phyloP scores from a whole-genome alignment of 208 protist genomes.

The Acanthamoeba polyphaga region DNA sequence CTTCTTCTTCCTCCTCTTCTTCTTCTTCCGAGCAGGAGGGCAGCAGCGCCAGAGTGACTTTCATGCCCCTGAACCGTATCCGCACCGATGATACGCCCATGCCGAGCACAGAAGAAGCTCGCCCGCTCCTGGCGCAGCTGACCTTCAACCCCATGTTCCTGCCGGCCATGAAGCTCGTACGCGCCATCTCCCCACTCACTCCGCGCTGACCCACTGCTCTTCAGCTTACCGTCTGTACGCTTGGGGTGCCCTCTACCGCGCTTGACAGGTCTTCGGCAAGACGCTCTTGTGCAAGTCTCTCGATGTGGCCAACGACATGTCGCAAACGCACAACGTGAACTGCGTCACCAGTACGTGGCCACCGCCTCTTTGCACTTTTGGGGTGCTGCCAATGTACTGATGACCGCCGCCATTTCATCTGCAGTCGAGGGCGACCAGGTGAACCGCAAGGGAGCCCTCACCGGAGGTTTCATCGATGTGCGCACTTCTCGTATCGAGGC shows the following conservation, averaged over 20 bases:
- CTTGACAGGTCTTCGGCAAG: conserved; percentile 44
- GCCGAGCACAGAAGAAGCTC: conserved; percentile 87
- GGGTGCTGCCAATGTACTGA: too few relatives aligned
- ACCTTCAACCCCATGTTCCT: conserved; percentile 91
- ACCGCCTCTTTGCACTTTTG: conserved; percentile 77
- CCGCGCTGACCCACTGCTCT: not conserved
- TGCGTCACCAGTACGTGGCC: conserved; percentile 97
- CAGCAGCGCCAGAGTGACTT: conserved; percentile 95
- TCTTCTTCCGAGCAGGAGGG: not conserved
- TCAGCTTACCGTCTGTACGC: not conserved
- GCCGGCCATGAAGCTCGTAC: conserved; percentile 89
- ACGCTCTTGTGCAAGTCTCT: conserved; percentile 6
- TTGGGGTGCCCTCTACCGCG: too few relatives aligned
- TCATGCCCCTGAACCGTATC: conserved; percentile 97
- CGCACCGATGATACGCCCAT: conserved; percentile 83
- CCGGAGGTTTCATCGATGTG: conserved; percentile 92
- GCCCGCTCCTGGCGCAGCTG: conserved; percentile 92
- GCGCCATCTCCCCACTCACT: not conserved
- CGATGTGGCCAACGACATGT: conserved; percentile 91
- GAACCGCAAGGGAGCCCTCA: conserved; percentile 94
- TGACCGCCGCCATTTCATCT: not conserved
- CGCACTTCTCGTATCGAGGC: conserved; percentile 43
- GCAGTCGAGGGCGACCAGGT: conserved; percentile 89
- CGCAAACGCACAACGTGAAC: conserved; percentile 92
- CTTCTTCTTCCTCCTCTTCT: not conserved